Evolutionary conservation across 2,329 filamentous ascomycete genomes (phyloP).

Genomic region (Xylaria sp.): DNA sequence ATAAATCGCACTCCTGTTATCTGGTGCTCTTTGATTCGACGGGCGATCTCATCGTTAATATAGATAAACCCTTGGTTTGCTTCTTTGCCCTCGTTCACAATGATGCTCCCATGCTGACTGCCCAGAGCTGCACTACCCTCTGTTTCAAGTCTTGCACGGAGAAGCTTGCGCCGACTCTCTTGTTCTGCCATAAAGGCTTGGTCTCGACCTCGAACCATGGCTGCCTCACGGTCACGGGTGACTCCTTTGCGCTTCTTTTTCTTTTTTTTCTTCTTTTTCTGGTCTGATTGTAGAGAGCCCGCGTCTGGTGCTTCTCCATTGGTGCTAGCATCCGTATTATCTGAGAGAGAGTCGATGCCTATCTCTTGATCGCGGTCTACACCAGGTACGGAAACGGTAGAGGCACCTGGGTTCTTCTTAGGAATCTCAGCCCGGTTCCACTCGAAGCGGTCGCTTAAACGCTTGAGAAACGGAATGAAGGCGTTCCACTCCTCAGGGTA

Average conservation of each 20-base stretch:
- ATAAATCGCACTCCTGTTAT: slow-evolving; percentile 85
- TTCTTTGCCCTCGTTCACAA: slow-evolving; percentile 74
- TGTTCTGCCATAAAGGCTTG: slow-evolving; percentile 64
- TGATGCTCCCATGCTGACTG: slow-evolving; percentile 60
- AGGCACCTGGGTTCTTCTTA: neutral
- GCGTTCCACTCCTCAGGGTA: slow-evolving; percentile 28
- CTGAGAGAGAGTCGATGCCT: slow-evolving; percentile 17
- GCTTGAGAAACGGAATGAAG: slow-evolving; percentile 42
- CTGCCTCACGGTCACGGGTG: slow-evolving; percentile 61
- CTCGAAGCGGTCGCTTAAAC: slow-evolving; percentile 46
- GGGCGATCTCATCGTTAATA: slow-evolving; percentile 71
- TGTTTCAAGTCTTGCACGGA: slow-evolving; percentile 56
- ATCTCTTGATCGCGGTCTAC: slow-evolving; percentile 16
- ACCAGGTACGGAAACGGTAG: neutral
- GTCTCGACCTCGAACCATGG: slow-evolving; percentile 66
- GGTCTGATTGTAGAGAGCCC: slow-evolving; percentile 47
- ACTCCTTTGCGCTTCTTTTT: slow-evolving; percentile 56
- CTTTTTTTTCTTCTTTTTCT: slow-evolving; percentile 61
- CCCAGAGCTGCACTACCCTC: slow-evolving; percentile 53
- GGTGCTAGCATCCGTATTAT: slow-evolving; percentile 20
- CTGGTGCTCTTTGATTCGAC: slow-evolving; percentile 81
- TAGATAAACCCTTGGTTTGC: slow-evolving; percentile 71
- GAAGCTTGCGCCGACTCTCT: slow-evolving; percentile 61
- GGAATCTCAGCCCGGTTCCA: slow-evolving; percentile 32
- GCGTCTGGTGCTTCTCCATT: slow-evolving; percentile 42